Conservation (phyloP, 192 early-diverging fungal species). For the Radiomyces spectabilis region DNA sequence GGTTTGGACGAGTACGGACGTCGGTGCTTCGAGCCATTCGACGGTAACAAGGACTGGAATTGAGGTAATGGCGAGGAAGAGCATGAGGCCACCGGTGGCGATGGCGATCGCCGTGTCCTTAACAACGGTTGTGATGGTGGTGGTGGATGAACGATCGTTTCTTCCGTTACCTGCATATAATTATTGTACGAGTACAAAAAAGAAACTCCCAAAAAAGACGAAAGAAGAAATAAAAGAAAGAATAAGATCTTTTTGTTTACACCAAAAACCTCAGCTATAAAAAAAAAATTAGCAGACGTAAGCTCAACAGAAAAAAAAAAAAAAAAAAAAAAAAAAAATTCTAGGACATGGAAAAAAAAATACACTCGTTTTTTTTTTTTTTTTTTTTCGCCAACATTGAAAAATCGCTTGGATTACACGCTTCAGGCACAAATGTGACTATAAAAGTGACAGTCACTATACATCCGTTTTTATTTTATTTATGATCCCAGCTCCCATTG, state of each 20-base stretch:
- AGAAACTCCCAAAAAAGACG: too few species aligned
- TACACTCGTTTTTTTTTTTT: neutral
- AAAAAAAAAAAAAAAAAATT: neutral
- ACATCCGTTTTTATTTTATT: too few species aligned
- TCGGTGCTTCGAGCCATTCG: too few species aligned
- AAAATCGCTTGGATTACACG: too few species aligned
- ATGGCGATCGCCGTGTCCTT: neutral
- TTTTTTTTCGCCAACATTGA: neutral
- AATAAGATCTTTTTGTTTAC: neutral
- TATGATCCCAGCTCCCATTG: too few species aligned
- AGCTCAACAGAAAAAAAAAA: constrained; percentile 3
- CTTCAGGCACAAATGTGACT: too few species aligned
- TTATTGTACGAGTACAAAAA: too few species aligned
- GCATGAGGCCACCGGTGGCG: too few species aligned
- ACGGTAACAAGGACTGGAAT: too few species aligned
- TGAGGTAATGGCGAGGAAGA: too few species aligned
- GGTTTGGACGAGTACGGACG: neutral
- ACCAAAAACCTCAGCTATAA: constrained; percentile 4
- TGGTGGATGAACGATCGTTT: neutral
- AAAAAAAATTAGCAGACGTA: constrained; percentile 23
- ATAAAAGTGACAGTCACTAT: too few species aligned
- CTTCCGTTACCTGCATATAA: neutral
- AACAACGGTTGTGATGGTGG: neutral
- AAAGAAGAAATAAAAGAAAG: neutral
- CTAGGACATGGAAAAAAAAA: neutral